Conservation (phyloP, 257 asterid genomes). For the Lycium ferocissimum region DNA sequence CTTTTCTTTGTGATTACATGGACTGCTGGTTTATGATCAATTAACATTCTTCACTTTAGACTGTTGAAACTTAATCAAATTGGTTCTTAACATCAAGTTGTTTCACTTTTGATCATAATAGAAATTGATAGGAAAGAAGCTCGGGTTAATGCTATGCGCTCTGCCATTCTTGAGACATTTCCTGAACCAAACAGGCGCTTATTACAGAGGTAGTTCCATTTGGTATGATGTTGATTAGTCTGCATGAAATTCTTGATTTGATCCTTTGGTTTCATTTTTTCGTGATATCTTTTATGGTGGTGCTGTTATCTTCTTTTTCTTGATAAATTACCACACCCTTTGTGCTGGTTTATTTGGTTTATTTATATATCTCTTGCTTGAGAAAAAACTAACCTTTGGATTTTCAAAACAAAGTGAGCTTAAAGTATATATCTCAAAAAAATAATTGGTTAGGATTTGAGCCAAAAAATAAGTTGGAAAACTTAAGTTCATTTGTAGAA, state of each 20-base stretch:
- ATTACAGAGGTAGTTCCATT: conserved; percentile 74
- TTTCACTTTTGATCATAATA: conserved; percentile 44
- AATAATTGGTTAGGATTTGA: conserved; percentile 12
- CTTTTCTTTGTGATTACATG: neutral
- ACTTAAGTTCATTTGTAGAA: neutral
- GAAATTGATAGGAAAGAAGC: conserved; percentile 84
- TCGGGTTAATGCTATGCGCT: conserved; percentile 75
- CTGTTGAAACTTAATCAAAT: neutral
- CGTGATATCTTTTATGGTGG: neutral
- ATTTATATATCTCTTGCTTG: too few species aligned
- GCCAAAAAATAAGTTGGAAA: too few species aligned
- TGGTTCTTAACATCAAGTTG: conserved; percentile 30
- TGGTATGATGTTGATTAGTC: conserved; percentile 1
- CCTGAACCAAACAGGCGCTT: conserved; percentile 94
- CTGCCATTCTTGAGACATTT: conserved; percentile 86
- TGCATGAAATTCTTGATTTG: neutral
- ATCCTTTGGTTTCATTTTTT: conserved; percentile 8
- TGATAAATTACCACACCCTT: neutral
- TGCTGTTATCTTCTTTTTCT: conserved; percentile 16
- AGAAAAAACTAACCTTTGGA: too few species aligned
- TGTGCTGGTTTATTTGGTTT: neutral
- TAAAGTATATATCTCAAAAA: neutral
- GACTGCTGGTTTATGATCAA: neutral
- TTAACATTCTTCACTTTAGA: neutral
- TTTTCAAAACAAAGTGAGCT: neutral